Evolutionary conservation across 2,329 filamentous ascomycete genomes (phyloP).

Genomic region (Claviceps arundinis): DNA sequence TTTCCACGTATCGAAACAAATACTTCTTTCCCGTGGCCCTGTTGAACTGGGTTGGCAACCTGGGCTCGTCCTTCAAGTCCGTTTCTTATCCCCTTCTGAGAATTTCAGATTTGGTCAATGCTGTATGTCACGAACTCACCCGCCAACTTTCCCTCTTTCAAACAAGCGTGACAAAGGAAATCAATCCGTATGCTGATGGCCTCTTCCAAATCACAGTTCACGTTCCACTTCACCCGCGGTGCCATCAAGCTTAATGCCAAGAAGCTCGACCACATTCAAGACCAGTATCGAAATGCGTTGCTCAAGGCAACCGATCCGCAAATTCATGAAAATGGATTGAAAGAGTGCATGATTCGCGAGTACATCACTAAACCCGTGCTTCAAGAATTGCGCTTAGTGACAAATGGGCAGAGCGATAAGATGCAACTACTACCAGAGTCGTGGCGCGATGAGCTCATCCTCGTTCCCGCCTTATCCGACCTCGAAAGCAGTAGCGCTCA

Average conservation of each 20-base stretch:
- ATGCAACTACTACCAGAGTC: constrained; percentile 3
- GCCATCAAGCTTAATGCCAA: constrained; percentile 71
- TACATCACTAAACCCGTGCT: constrained; percentile 12
- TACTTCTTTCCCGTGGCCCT: constrained; percentile 36
- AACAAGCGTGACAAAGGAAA: background rate
- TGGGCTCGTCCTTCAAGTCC: constrained; percentile 29
- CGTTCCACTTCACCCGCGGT: constrained; percentile 78
- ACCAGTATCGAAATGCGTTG: constrained; percentile 38
- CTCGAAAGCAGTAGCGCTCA: constrained; percentile 4
- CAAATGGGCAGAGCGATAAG: constrained; percentile 3
- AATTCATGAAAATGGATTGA: background rate
- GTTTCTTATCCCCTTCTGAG: constrained; percentile 23
- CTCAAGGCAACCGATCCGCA: constrained; percentile 14
- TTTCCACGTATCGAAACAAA: constrained; percentile 35
- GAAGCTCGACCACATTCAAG: constrained; percentile 73
- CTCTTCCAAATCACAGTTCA: constrained; percentile 40
- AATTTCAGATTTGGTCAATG: constrained; percentile 55
- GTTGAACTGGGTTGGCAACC: constrained; percentile 71
- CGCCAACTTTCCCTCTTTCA: too few species aligned
- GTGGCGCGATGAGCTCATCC: constrained; percentile 14
- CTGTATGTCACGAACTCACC: constrained; percentile 31
- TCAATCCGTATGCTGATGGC: constrained; percentile 12
- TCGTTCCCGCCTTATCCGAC: constrained; percentile 14
- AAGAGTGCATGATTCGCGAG: constrained; percentile 12
- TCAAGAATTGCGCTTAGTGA: constrained; percentile 12